Evolutionary conservation across 1,284 basidiomycete genomes (phyloP), one percentile per base, ranked within the genome.

Genomic region (Naganishia cerealis): DNA sequence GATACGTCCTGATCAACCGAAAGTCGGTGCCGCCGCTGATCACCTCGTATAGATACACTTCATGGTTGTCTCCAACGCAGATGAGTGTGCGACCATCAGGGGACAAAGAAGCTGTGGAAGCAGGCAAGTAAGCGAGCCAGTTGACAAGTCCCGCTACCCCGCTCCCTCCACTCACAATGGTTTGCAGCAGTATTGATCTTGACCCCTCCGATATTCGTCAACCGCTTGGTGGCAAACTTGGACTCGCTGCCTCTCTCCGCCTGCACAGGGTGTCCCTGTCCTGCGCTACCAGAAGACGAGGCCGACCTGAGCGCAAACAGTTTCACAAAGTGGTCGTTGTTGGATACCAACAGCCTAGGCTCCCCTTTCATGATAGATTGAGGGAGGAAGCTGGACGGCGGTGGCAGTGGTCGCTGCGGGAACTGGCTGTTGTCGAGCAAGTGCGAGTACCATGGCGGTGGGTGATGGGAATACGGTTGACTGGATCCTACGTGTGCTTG

Each of bases 291-390:
- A 26, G 43, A 26, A 5, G 46, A 54, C n/a, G 29, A 57, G 12
- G 63, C 42, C 3, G 62, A 12, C 26, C 72, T 66, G n/a, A 80
- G 72, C 0, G 76, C 73, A 57, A 77, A 80, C 72, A 81, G 75
- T 57, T 79, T 79, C 65, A 80, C 76, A 7, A 76, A 77, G 66
- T 76, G 75, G 71, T 81, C 80, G 66, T 81, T 81, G 72, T 80
- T 81, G 18, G 75, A 77, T 12, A 81, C 75, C 21, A 81, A 68
- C 21, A 81, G 69, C 26, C 80, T 69, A 0, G 80, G 78, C 67
- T 79, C 78, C n/a, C 78, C 74, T n/a, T 29, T 58, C 15, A 42
- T 61, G 21, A 55, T 53, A 36, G 54, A 24, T 24, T 18, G 36
- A 21, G 61, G 50, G 24, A 54, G 40, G 16, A 54, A 63, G 50